A percentile compares a stretch with the other conserved stretches of the same genome.
Evolutionary conservation across 2,329 filamentous ascomycete genomes (phyloP).

Genomic region (Parafenestella ontariensis): DNA sequence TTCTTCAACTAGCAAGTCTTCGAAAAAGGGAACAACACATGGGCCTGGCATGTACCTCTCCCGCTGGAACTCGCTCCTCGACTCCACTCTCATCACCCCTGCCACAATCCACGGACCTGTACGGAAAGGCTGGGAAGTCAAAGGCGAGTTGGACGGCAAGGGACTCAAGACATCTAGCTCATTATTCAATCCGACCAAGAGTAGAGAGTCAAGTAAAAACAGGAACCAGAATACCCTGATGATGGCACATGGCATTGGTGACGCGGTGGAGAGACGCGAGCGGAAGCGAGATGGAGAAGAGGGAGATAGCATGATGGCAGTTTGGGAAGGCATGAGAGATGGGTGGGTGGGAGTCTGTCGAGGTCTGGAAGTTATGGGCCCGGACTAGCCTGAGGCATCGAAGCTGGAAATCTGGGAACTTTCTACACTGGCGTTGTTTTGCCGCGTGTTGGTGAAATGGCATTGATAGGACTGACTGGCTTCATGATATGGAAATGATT

Average conservation of each 20-base stretch:
- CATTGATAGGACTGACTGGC: no score
- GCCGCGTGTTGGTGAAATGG: no score
- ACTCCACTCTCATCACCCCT: conserved; percentile 73
- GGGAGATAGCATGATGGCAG: conserved; percentile 35
- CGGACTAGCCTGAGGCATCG: conserved; percentile 5
- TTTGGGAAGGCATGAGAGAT: conserved; percentile 42
- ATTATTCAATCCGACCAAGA: conserved; percentile 14
- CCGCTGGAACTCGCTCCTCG: conserved; percentile 74
- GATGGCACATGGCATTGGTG: conserved; percentile 35
- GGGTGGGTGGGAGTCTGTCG: conserved; percentile 44
- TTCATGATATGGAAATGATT: no score
- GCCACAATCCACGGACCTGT: conserved; percentile 59
- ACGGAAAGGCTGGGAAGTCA: conserved; percentile 53
- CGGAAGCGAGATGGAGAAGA: conserved; percentile 40
- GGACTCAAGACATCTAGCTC: conserved; percentile 34
- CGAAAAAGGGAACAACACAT: conserved; percentile 51
- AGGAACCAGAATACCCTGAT: conserved; percentile 10
- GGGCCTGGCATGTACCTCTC: conserved; percentile 77
- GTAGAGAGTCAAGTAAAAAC: conserved; percentile 16
- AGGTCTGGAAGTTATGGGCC: conserved; percentile 45
- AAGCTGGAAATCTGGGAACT: background rate
- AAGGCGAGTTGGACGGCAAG: conserved; percentile 46
- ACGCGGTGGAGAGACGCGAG: conserved; percentile 36
- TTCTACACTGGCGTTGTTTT: no score
- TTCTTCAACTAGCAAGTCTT: conserved; percentile 8